phyloP scores from a whole-genome alignment of 768 basidiomycete species.

The Leucogyrophana mollusca region DNA sequence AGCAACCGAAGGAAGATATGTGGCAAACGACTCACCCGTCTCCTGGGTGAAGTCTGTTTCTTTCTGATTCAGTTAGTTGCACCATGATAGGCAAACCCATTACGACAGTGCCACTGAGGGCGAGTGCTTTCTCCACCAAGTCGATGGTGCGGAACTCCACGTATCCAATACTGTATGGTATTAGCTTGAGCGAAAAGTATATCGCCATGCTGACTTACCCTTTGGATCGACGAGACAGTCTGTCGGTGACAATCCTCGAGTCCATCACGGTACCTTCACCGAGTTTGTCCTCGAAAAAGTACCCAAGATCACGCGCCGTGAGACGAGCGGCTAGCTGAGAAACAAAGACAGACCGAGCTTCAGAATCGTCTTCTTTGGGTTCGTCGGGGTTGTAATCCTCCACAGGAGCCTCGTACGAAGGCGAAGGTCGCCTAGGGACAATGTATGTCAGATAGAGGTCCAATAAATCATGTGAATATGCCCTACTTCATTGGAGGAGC shows the following conservation, averaged over 20 bases:
- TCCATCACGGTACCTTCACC: conserved; percentile 95
- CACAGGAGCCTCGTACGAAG: conserved; percentile 62
- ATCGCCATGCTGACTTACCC: conserved; percentile 55
- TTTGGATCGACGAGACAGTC: conserved; percentile 94
- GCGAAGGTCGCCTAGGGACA: conserved; percentile 59
- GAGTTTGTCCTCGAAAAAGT: conserved; percentile 97
- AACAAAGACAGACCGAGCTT: conserved; percentile 97
- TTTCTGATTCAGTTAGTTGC: conserved; percentile 95
- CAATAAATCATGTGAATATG: conserved; percentile 7
- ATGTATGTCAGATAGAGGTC: conserved; percentile 7
- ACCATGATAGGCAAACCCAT: conserved; percentile 98
- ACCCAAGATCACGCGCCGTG: conserved; percentile 94
- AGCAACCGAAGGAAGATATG: conserved; percentile 6
- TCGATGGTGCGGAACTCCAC: conserved; percentile 94
- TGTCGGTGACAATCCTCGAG: conserved; percentile 93
- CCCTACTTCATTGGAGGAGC: conserved; percentile 49
- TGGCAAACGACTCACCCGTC: conserved; percentile 60
- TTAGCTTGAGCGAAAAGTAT: conserved; percentile 4
- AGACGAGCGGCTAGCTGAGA: conserved; percentile 97
- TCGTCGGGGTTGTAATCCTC: conserved; percentile 84
- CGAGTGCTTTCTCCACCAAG: conserved; percentile 86
- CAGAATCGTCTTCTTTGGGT: conserved; percentile 92
- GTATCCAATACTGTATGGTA: conserved; percentile 79
- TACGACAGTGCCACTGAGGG: conserved; percentile 90
- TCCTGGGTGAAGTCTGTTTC: conserved; percentile 85